Evolutionary conservation across 2,329 filamentous ascomycete species (phyloP).

Genomic region (Penicillium palitans): DNA sequence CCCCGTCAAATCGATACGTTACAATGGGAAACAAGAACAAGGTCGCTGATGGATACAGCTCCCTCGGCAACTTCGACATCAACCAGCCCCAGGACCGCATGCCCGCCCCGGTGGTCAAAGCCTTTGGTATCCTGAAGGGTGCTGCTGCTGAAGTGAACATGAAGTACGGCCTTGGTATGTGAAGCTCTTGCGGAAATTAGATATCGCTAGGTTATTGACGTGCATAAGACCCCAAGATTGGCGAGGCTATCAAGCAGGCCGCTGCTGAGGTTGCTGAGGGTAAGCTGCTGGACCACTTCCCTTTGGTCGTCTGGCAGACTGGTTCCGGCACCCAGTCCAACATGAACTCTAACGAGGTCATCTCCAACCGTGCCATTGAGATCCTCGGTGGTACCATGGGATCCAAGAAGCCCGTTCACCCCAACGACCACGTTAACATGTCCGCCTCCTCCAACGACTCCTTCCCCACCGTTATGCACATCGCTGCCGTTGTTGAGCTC

Average conservation of each 20-base stretch:
- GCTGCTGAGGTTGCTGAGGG: conserved; percentile 88
- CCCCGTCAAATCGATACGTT: conserved; percentile 3
- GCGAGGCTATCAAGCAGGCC: conserved; percentile 90
- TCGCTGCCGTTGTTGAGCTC: conserved; percentile 91
- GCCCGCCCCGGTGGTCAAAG: conserved; percentile 86
- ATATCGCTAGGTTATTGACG: conserved; percentile 11
- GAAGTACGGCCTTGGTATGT: conserved; percentile 75
- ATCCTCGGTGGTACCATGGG: conserved; percentile 93
- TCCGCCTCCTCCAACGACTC: conserved; percentile 98
- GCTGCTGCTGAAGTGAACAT: conserved; percentile 95
- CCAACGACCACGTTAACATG: conserved; percentile 99
- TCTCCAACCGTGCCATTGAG: conserved; percentile 98
- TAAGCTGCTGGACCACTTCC: conserved; percentile 96
- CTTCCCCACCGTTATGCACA: conserved; percentile 99
- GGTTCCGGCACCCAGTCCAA: conserved; percentile 98
- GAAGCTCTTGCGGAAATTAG: background rate
- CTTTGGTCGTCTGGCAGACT: conserved; percentile 98
- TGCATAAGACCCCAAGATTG: conserved; percentile 75
- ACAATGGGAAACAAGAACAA: conserved; percentile 1
- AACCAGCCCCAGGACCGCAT: conserved; percentile 99
- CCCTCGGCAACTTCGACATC: conserved; percentile 96
- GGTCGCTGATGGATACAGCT: conserved; percentile 48
- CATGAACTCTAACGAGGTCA: conserved; percentile 99
- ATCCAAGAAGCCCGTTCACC: conserved; percentile 97
- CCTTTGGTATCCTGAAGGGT: conserved; percentile 96